phyloP scores from a whole-genome alignment of 257 asterid genomes.

The Jasminum sambac region DNA sequence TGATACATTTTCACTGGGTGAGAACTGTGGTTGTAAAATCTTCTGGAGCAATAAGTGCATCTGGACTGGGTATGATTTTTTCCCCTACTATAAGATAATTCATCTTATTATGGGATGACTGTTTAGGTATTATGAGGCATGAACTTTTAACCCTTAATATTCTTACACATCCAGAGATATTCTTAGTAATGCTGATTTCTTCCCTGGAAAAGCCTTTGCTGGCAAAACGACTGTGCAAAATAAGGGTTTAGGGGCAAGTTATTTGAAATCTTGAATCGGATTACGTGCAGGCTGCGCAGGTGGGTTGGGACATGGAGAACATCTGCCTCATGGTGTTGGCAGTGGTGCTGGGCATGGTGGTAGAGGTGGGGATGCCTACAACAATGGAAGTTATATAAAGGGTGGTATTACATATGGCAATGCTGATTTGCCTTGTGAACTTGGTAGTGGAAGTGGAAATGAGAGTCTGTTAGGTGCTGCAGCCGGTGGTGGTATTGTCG shows the following conservation, averaged over 20 bases:
- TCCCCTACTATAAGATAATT: constrained; percentile 14
- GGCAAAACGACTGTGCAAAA: not conserved
- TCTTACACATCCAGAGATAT: constrained; percentile 3
- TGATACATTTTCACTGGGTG: constrained; percentile 83
- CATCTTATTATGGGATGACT: constrained; percentile 12
- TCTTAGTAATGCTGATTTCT: constrained; percentile 8
- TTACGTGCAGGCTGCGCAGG: constrained; percentile 69
- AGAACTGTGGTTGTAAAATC: constrained; percentile 61
- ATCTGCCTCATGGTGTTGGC: constrained; percentile 62
- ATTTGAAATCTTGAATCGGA: constrained; percentile 31
- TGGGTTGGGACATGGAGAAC: constrained; percentile 78
- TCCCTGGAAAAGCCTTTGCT: constrained; percentile 1
- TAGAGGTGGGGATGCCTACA: constrained; percentile 83
- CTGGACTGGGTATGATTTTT: constrained; percentile 66
- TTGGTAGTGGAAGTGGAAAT: constrained; percentile 96
- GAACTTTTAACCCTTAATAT: not conserved
- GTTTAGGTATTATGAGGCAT: constrained; percentile 9
- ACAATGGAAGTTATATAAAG: constrained; percentile 53
- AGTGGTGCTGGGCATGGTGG: constrained; percentile 99
- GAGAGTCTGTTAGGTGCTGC: constrained; percentile 55
- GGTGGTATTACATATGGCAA: constrained; percentile 79
- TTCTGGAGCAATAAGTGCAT: constrained; percentile 77
- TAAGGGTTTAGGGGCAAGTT: constrained; percentile 15
- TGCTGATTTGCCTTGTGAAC: constrained; percentile 83
- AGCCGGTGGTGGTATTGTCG: constrained; percentile 86